Evolutionary conservation across 192 early-diverging fungal genomes (phyloP).

Genomic region (Coemansia furcata): DNA sequence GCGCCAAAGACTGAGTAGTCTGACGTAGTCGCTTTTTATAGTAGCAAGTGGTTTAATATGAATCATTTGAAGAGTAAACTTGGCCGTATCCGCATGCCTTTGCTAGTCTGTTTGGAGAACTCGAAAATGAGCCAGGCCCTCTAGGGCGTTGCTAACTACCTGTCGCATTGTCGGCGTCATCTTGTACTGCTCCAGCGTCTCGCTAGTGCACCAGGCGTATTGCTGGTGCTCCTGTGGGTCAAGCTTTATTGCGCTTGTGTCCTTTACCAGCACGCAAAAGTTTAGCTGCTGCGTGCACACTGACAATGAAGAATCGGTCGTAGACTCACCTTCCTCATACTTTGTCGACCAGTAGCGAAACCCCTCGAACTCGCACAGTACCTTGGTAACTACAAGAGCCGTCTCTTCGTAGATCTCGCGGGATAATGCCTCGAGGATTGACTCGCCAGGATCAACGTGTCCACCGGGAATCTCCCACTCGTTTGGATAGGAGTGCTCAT

Average conservation of each 20-base stretch:
- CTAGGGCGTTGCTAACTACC: slow-evolving; percentile 28
- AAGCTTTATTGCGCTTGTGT: background rate
- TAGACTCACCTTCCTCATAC: slow-evolving; percentile 19
- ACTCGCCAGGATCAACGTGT: slow-evolving; percentile 40
- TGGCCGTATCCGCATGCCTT: background rate
- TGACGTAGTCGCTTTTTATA: background rate
- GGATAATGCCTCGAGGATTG: slow-evolving; percentile 29
- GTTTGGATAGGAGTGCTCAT: slow-evolving; percentile 43
- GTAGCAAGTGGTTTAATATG: background rate
- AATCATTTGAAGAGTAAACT: background rate
- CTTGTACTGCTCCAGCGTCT: slow-evolving; percentile 27
- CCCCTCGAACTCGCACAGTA: slow-evolving; percentile 31
- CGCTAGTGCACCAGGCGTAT: slow-evolving; percentile 30
- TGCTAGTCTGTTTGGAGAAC: background rate
- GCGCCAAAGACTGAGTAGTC: slow-evolving; percentile 50
- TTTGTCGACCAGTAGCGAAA: slow-evolving; percentile 39
- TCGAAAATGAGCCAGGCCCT: background rate
- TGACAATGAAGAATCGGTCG: background rate
- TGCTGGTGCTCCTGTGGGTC: slow-evolving; percentile 40
- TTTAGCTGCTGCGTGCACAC: slow-evolving; percentile 44
- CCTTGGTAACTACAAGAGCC: slow-evolving; percentile 17
- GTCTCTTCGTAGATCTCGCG: slow-evolving; percentile 52
- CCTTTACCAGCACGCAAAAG: slow-evolving; percentile 27
- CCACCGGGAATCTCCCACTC: slow-evolving; percentile 53
- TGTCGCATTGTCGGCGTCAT: slow-evolving; percentile 38